Conservation (phyloP, 805 yeast genomes). For the Metschnikowia reukaufii region DNA sequence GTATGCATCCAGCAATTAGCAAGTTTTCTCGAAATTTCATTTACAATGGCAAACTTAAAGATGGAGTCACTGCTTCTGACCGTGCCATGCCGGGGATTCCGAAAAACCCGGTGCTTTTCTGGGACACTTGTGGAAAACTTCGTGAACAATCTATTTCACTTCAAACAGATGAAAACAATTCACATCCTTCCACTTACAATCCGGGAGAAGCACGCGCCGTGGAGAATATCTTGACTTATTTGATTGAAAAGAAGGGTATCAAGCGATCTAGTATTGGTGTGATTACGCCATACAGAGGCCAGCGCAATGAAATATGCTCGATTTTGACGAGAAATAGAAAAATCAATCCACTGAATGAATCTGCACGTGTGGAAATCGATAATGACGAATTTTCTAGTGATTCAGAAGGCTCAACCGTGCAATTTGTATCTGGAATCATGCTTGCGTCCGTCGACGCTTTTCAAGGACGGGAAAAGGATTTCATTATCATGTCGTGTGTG, state of each 20-base stretch:
- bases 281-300: conserved; percentile 77
- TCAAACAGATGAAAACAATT: conserved; percentile 46
- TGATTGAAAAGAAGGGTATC: conserved; percentile 56
- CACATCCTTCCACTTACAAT: conserved; percentile 61
- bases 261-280: conserved; percentile 51
- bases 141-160: conserved; percentile 47
- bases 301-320: conserved; percentile 60
- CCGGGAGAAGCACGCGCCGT: conserved; percentile 51
- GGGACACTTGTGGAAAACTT: conserved; percentile 54
- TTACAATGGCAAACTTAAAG: conserved; percentile 48
- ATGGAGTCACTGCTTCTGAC: conserved; percentile 59
- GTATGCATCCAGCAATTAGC: conserved; percentile 66
- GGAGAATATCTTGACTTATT: conserved; percentile 45
- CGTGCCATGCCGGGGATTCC: conserved; percentile 48
- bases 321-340: conserved; percentile 48
- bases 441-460: conserved; percentile 58
- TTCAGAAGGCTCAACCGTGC: conserved; percentile 17
- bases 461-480: conserved; percentile 45
- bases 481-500: conserved; percentile 43
- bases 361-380: conserved; percentile 53
- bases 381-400: conserved; percentile 56
- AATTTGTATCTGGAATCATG: conserved; percentile 48
- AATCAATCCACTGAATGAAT: conserved; percentile 53
- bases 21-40: conserved; percentile 56
- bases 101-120: conserved; percentile 54